phyloP scores from a whole-genome alignment of 2,329 filamentous ascomycete genomes.

The Exophiala mesophila region DNA sequence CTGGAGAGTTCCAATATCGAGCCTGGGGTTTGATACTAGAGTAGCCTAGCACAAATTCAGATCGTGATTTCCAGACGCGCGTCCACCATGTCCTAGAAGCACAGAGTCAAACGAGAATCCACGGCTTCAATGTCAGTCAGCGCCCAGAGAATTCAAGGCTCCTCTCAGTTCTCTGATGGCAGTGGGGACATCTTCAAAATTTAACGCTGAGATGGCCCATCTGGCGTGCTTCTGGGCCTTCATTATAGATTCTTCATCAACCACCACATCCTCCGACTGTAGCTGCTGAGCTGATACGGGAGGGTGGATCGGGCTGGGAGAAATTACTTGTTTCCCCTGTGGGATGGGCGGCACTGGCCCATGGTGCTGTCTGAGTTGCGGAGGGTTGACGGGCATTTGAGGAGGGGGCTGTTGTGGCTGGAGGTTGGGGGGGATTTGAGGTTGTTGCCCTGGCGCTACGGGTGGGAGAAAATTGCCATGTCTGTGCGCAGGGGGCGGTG shows the following conservation, averaged over 20 bases:
- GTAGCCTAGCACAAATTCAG: too few relatives aligned
- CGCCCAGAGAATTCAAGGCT: slow-evolving; percentile 68
- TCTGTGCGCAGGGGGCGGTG: slow-evolving; percentile 22
- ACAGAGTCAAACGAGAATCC: too few relatives aligned
- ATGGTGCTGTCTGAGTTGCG: slow-evolving; percentile 16
- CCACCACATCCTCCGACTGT: slow-evolving; percentile 23
- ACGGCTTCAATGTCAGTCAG: too few relatives aligned
- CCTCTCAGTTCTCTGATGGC: slow-evolving; percentile 77
- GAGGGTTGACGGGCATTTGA: slow-evolving; percentile 15
- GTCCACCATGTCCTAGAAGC: too few relatives aligned
- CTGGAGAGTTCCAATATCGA: too few relatives aligned
- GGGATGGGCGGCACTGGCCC: slow-evolving; percentile 18
- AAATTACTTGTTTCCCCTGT: slow-evolving; percentile 9
- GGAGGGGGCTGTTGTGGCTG: slow-evolving; percentile 19
- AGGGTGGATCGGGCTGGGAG: slow-evolving; percentile 16
- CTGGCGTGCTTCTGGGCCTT: slow-evolving; percentile 92
- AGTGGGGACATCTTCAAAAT: slow-evolving; percentile 91
- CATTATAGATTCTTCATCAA: slow-evolving; percentile 68
- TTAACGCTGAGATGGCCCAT: slow-evolving; percentile 93
- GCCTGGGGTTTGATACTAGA: too few relatives aligned
- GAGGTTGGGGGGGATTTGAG: slow-evolving; percentile 26
- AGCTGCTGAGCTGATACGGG: slow-evolving; percentile 13
- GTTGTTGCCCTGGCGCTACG: slow-evolving; percentile 9
- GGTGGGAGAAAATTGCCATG: slow-evolving; percentile 18
- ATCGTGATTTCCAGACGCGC: too few relatives aligned